Evolutionary conservation across 2,329 filamentous ascomycete genomes (phyloP), one percentile per base, ranked within the genome.

Genomic region (Cryoendolithus antarcticus): DNA sequence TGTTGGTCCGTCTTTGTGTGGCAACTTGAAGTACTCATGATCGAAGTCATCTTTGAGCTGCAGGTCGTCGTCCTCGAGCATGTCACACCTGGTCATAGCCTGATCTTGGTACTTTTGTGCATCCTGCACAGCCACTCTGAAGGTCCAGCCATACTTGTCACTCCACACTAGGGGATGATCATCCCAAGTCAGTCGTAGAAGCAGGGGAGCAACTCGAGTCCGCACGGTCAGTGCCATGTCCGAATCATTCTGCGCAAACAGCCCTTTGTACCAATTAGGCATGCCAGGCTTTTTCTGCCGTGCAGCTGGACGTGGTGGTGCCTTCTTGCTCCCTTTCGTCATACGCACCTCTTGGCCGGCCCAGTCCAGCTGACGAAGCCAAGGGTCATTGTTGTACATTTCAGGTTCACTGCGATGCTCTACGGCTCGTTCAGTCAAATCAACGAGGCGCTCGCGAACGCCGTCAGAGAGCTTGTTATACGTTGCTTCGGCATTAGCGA

Each of bases 361-460:
- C 91, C 91, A 98, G 65, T 98, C 88, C 38, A 98, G 72, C 65
- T 98, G 91, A 47, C 72, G 74, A 53, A 98, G 62, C 93, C 93
- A 98, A 4, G 88, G 85, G 54, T 98, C 89, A 31, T 73, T 80
- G 40, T 69, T 65, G 65, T 85, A 94, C 34, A 78, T 69, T 15
- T 80, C 72, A 0, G 76, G 63, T 34, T 86, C 65, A 1, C 73
- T 72, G 52, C 86, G 93, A 40, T 84, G 66, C 45, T 80, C 74
- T 9, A 93, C 56, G 0, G 91, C 89, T 57, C 80, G 81, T 7
- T 93, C 71, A 1, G 86, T 77, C 4, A 98, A 66, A 3, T 71
- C 71, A 3, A 85, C 52, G 1, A 98, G 66, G 19, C 86, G 77
- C 44, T 83, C 73, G 51, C 81, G 75, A 0, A 98, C 84, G n/a